Evolutionary conservation across 345 rosid genomes (phyloP).

Genomic region (Triadica sebifera): DNA sequence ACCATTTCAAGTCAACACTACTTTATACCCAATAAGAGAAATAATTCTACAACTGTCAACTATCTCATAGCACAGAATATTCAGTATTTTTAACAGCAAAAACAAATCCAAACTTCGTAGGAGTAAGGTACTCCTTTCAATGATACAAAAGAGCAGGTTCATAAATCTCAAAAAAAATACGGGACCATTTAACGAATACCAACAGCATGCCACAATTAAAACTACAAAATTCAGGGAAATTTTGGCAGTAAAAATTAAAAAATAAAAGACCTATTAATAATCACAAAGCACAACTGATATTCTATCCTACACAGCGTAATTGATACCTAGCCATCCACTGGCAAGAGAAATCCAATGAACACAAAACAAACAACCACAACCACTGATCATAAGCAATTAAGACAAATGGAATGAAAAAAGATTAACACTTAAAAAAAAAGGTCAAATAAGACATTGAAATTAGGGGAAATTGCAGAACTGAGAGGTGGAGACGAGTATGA

Average conservation of each 20-base stretch:
- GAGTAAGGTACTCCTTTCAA: not conserved
- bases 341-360: not conserved
- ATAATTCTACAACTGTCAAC: too few relatives aligned
- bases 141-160: not conserved
- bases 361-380: too few relatives aligned
- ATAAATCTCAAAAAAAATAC: not conserved
- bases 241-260: not conserved
- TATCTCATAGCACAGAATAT: not conserved
- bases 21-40: not conserved
- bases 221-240: not conserved
- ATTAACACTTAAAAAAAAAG: too few relatives aligned
- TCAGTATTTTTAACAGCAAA: not conserved
- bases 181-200: not conserved
- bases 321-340: not conserved
- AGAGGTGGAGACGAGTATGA: conserved; percentile 33
- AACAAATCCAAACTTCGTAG: not conserved
- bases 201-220: not conserved
- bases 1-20: not conserved
- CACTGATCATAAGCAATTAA: not conserved
- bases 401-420: not conserved
- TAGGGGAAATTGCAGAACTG: not conserved
- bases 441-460: not conserved
- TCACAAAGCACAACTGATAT: not conserved
- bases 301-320: not conserved
- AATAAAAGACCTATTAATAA: not conserved